Percentiles rank a stretch among this genome's conserved stretches.
Evolutionary conservation across 2,329 filamentous ascomycete species (phyloP).

Genomic region (Penicillium sclerotigenum): DNA sequence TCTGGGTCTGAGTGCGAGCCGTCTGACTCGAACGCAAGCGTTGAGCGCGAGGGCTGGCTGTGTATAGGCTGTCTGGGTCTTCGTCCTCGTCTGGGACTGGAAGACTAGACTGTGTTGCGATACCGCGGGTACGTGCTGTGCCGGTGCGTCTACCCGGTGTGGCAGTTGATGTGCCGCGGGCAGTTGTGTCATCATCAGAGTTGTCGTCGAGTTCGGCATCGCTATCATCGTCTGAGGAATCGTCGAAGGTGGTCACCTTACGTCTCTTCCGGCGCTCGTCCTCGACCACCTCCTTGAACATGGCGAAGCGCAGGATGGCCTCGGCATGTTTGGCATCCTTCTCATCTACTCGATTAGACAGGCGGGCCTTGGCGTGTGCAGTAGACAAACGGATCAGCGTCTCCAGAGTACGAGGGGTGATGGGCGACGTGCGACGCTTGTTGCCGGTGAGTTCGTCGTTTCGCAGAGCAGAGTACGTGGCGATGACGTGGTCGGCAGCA

Average conservation of each 20-base stretch:
- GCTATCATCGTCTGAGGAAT: conserved; percentile 52
- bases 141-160: conserved; percentile 30
- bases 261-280: conserved; percentile 78
- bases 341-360: conserved; percentile 85
- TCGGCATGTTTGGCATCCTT: conserved; percentile 85
- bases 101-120: conserved; percentile 37
- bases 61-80: conserved; percentile 54
- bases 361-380: conserved; percentile 86
- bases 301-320: conserved; percentile 82
- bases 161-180: conserved; percentile 25
- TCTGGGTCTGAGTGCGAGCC: conserved; percentile 43
- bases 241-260: conserved; percentile 66
- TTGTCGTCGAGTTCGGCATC: conserved; percentile 41
- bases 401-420: conserved; percentile 95
- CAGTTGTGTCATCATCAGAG: conserved; percentile 25
- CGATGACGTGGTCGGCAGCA: conserved; percentile 85
- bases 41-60: conserved; percentile 47
- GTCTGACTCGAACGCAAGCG: conserved; percentile 36
- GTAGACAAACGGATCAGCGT: conserved; percentile 97
- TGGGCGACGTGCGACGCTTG: conserved; percentile 85
- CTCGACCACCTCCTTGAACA: conserved; percentile 92
- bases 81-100: conserved; percentile 49
- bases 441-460: conserved; percentile 97
- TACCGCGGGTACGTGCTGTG: conserved; percentile 34
- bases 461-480: conserved; percentile 84